Evolutionary conservation across 768 basidiomycete species (phyloP).

Genomic region (Kwoniella bestiolae): DNA sequence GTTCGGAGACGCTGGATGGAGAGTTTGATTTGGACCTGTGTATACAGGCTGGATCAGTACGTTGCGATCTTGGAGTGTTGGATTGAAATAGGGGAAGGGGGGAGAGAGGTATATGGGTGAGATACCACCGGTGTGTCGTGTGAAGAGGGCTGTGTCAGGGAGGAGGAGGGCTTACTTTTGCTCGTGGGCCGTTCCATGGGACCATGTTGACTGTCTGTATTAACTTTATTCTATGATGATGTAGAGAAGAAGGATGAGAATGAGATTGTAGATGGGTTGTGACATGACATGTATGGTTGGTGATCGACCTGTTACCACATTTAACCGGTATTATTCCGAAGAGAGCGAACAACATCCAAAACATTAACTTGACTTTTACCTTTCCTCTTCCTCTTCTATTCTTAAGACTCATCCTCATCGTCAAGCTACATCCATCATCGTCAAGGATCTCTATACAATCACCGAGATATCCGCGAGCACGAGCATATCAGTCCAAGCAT

Average conservation of each 20-base stretch:
- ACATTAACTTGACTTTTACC: background rate
- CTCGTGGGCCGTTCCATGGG: conserved; percentile 47
- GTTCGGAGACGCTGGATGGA: conserved; percentile 84
- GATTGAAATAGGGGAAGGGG: background rate
- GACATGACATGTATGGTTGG: too few relatives aligned
- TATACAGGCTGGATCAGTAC: background rate
- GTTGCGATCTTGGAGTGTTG: too few relatives aligned
- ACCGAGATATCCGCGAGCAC: too few relatives aligned
- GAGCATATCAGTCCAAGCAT: too few relatives aligned
- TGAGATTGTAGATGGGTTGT: background rate
- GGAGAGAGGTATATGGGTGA: background rate
- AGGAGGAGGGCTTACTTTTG: conserved; percentile 37
- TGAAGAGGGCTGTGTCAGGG: background rate
- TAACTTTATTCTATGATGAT: background rate
- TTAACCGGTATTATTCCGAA: background rate
- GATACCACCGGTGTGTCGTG: background rate
- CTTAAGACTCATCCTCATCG: background rate
- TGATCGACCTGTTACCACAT: background rate
- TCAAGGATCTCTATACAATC: too few relatives aligned
- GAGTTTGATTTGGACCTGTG: conserved; percentile 62
- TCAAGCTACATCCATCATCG: background rate
- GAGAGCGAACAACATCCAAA: background rate
- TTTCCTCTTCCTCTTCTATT: background rate
- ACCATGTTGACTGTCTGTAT: conserved; percentile 32
- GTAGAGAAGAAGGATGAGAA: background rate